Evolutionary conservation across 2,329 filamentous ascomycete species (phyloP).

Genomic region (Colletotrichum chlorophyti): DNA sequence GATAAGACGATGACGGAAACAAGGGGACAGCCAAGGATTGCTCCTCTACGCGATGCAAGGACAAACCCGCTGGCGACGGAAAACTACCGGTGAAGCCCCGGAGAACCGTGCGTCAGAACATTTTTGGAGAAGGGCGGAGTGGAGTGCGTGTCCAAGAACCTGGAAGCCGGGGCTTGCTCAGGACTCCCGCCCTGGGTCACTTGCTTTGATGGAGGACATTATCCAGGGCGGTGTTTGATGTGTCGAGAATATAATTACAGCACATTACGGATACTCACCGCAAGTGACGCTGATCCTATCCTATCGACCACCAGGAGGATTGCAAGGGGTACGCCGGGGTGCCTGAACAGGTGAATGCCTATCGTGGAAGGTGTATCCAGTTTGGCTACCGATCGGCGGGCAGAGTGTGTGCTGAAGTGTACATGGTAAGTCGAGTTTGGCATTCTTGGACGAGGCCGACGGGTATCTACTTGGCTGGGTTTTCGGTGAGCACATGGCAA

Average conservation of each 20-base stretch:
- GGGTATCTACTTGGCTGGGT: neutral
- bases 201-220: neutral
- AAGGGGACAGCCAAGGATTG: constrained; percentile 8
- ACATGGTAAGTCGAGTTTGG: too few species aligned
- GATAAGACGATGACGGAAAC: constrained; percentile 1
- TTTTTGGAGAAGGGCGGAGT: neutral
- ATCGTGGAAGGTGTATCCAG: constrained; percentile 22
- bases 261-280: neutral
- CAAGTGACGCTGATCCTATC: neutral
- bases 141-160: constrained; percentile 11
- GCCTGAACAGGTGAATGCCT: constrained; percentile 14
- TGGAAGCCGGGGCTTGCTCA: constrained; percentile 12
- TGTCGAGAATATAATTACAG: neutral
- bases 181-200: neutral
- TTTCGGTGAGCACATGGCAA: constrained; percentile 1
- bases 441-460: neutral
- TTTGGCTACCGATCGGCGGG: constrained; percentile 14
- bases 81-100: neutral
- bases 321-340: constrained; percentile 10
- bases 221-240: neutral
- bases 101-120: constrained; percentile 8
- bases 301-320: neutral
- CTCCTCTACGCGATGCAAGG: constrained; percentile 1
- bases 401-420: too few species aligned
- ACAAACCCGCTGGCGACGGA: constrained; percentile 12